A percentile compares a stretch with the other conserved stretches of the same genome.
Evolutionary conservation across 768 basidiomycete genomes (phyloP).

Genomic region (Boletales sp.): DNA sequence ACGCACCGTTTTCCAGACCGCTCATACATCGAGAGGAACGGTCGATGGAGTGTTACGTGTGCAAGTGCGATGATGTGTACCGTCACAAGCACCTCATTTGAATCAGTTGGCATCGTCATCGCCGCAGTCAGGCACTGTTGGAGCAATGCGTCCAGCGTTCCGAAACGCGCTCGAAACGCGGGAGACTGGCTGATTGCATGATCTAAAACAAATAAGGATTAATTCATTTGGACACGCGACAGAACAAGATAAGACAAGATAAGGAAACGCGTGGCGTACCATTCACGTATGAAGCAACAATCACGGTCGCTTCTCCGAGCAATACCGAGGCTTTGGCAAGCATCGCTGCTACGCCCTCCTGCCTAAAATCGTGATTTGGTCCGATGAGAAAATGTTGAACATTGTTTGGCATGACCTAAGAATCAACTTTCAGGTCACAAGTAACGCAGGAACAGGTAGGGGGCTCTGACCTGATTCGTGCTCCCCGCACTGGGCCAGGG

Average conservation of each 20-base stretch:
- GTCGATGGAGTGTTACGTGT: constrained; percentile 19
- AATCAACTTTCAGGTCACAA: not conserved
- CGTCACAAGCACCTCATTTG: constrained; percentile 7
- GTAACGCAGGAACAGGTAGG: not conserved
- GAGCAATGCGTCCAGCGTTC: constrained; percentile 44
- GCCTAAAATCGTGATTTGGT: constrained; percentile 7
- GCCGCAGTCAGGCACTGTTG: constrained; percentile 24
- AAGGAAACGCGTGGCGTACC: constrained; percentile 20
- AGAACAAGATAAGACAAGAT: not conserved
- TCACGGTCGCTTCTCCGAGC: constrained; percentile 31
- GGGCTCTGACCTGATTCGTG: constrained; percentile 11
- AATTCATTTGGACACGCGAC: not conserved
- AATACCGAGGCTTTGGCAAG: constrained; percentile 32
- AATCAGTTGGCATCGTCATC: constrained; percentile 1
- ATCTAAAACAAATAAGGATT: constrained; percentile 27
- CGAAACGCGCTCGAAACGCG: constrained; percentile 42
- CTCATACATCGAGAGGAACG: constrained; percentile 12
- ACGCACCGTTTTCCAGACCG: constrained; percentile 15
- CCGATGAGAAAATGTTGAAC: constrained; percentile 16
- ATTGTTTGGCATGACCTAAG: constrained; percentile 10
- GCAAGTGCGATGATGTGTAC: constrained; percentile 25
- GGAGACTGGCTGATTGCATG: constrained; percentile 40
- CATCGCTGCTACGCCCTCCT: constrained; percentile 8
- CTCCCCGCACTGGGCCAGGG: constrained; percentile 37
- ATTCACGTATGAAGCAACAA: constrained; percentile 25